Percentiles rank a stretch among this genome's conserved stretches.
phyloP scores from a whole-genome alignment of 1,139 yeast species.

The Yamadazyma sp. region DNA sequence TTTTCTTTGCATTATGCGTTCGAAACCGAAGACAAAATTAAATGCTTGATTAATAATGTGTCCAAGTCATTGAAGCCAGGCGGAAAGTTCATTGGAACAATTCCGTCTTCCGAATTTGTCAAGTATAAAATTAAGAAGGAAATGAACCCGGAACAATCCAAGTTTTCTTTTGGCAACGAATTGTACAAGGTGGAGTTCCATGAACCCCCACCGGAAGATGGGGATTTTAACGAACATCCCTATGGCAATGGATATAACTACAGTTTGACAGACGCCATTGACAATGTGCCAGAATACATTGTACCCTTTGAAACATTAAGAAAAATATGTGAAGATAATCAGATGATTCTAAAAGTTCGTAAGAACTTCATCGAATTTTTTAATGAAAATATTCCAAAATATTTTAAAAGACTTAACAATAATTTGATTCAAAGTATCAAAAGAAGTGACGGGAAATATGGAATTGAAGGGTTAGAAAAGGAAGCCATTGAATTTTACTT shows the following conservation, averaged over 20 bases:
- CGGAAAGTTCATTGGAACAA: slow-evolving; percentile 88
- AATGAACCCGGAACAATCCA: slow-evolving; percentile 45
- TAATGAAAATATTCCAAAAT: slow-evolving; percentile 72
- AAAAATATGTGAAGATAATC: slow-evolving; percentile 80
- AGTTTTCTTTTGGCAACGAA: slow-evolving; percentile 74
- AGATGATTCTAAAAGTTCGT: slow-evolving; percentile 67
- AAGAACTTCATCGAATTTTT: slow-evolving; percentile 83
- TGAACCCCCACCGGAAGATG: slow-evolving; percentile 69
- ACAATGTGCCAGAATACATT: slow-evolving; percentile 95
- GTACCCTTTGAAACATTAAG: slow-evolving; percentile 91
- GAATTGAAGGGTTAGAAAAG: slow-evolving; percentile 85
- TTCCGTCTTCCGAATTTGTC: slow-evolving; percentile 88
- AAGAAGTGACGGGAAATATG: slow-evolving; percentile 75
- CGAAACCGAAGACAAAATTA: slow-evolving; percentile 78
- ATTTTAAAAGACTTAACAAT: slow-evolving; percentile 58
- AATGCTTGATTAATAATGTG: slow-evolving; percentile 71
- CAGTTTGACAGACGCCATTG: slow-evolving; percentile 88
- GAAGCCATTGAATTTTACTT: slow-evolving; percentile 85
- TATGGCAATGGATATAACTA: slow-evolving; percentile 84
- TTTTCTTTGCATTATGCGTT: slow-evolving; percentile 95
- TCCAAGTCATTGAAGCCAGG: slow-evolving; percentile 75
- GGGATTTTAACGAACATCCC: slow-evolving; percentile 63
- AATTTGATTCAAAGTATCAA: slow-evolving; percentile 69
- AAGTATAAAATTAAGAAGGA: slow-evolving; percentile 55
- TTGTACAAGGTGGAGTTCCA: slow-evolving; percentile 80